A percentile compares a stretch with the other conserved stretches of the same genome.
phyloP scores from a whole-genome alignment of 108 stramenopile genomes.

The Discostella stelligeroides region DNA sequence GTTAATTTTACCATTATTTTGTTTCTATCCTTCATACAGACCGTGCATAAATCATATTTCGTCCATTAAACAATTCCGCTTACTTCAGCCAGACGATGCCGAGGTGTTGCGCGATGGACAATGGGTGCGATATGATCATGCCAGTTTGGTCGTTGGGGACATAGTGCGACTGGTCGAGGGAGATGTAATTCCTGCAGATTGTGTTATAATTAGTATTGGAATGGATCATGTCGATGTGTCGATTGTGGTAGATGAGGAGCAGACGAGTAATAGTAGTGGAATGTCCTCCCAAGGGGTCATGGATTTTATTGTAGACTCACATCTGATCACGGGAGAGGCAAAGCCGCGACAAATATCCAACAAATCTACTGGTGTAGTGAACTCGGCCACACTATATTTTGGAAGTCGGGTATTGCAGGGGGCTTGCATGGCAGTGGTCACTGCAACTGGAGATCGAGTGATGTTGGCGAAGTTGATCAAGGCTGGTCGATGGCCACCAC shows the following conservation, averaged over 20 bases:
- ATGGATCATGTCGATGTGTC: conserved; percentile 38
- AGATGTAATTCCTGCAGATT: conserved; percentile 86
- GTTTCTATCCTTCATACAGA: background rate
- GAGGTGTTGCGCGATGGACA: conserved; percentile 72
- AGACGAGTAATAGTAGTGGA: background rate
- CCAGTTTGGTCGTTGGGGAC: conserved; percentile 75
- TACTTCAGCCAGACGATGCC: conserved; percentile 82
- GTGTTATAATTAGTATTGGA: conserved; percentile 56
- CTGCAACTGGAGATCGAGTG: conserved; percentile 62
- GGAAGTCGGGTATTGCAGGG: conserved; percentile 80
- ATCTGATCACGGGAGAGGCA: conserved; percentile 67
- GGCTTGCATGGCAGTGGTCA: conserved; percentile 68
- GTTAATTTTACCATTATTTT: background rate
- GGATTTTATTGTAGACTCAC: conserved; percentile 71
- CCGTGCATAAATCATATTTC: conserved; percentile 85
- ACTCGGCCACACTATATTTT: conserved; percentile 51
- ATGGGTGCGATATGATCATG: conserved; percentile 87
- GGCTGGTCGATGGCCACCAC: conserved; percentile 70
- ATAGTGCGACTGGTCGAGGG: conserved; percentile 81
- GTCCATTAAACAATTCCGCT: conserved; percentile 75
- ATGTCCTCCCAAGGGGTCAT: background rate
- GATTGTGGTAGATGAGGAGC: conserved; percentile 15
- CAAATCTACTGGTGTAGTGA: conserved; percentile 23
- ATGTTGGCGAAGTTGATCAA: conserved; percentile 66
- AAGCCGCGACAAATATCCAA: conserved; percentile 50